Base-by-base conservation (phyloP, 441 rosid genomes). In the Omphalea diandra region DNA sequence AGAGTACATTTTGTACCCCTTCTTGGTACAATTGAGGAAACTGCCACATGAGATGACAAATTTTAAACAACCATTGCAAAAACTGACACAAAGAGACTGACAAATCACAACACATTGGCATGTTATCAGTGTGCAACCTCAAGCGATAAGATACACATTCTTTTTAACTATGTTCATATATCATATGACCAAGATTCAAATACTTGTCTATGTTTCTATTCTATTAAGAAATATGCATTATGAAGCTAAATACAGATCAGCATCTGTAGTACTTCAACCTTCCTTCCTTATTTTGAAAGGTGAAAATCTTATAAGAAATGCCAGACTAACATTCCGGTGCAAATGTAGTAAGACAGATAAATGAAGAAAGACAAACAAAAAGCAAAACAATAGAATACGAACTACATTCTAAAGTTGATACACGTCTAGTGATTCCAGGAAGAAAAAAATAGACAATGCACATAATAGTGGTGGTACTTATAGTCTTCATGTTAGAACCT, bases 11-110 rank as follows among this genome's bases (percentile, higher is more conserved):
- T 65, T 89, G 91, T 53, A 88, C 80, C 7, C 98, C 99, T 84
- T 94, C 94, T 92, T 92, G 98, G 80, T 94, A 89, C 57, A 94
- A 61, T 41, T 82, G 78, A 4, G 99, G 99, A 79, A 89, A 92
- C 99, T 95, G 89, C 71, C 36, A 69, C 44, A 14, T 64, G 72
- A 76, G 32, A 68, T 61, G 31, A 55, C 26, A 75, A 27, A 65
- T 27, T 49, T 33, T 67, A 58, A 72, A 58, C 6, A 50, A 27
- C 35, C 7, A 35, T 56, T 4, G 47, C 63, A 29, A 60, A 31
- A 31, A 49, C 44, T 59, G 63, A 14, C n/a, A n/a, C n/a, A n/a
- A n/a, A n/a, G n/a, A n/a, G n/a, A n/a, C 18, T n/a, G n/a, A 44
- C 15, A 11, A 22, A 61, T 33, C 33, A 0, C n/a, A 65, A 68